These are phyloP conservation scores for Neurospora sp. DNA, from an alignment of 495 filamentous ascomycete species.

Conservation along the genomic window DNA sequence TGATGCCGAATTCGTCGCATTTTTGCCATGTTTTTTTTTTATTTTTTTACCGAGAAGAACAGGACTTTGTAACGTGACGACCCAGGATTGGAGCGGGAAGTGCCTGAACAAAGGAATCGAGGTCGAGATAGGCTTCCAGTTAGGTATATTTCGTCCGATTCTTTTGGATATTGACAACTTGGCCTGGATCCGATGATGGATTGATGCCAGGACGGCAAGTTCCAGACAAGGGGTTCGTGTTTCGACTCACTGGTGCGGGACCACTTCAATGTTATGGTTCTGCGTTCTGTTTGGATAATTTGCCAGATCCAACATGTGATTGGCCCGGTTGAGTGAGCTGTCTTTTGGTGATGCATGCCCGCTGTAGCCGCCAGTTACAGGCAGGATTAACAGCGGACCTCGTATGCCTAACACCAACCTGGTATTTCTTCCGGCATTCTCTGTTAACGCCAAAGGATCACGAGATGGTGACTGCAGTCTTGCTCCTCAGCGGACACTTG, in stretches of 20 bases:
- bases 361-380: not conserved
- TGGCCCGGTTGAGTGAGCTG: constrained; percentile 14
- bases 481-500: constrained; percentile 6
- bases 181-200: not conserved
- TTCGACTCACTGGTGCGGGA: constrained; percentile 14
- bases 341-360: constrained; percentile 3
- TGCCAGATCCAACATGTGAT: constrained; percentile 15
- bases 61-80: not conserved
- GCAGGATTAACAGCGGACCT: not conserved
- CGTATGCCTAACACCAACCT: not conserved
- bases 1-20: not conserved
- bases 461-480: not conserved
- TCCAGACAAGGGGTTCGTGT: constrained; percentile 7
- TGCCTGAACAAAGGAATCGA: not conserved
- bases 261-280: constrained; percentile 8
- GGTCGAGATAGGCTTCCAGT: not conserved
- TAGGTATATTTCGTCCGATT: not conserved
- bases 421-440: too few species aligned
- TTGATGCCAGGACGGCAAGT: not conserved
- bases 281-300: constrained; percentile 13
- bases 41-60: not conserved
- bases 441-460: not conserved
- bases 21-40: not conserved
- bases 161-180: not conserved
- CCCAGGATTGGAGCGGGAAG: not conserved